Evolutionary conservation across 2,329 filamentous ascomycete species (phyloP), one percentile per base, ranked within the genome.

Genomic region (Diaporthe sp.): DNA sequence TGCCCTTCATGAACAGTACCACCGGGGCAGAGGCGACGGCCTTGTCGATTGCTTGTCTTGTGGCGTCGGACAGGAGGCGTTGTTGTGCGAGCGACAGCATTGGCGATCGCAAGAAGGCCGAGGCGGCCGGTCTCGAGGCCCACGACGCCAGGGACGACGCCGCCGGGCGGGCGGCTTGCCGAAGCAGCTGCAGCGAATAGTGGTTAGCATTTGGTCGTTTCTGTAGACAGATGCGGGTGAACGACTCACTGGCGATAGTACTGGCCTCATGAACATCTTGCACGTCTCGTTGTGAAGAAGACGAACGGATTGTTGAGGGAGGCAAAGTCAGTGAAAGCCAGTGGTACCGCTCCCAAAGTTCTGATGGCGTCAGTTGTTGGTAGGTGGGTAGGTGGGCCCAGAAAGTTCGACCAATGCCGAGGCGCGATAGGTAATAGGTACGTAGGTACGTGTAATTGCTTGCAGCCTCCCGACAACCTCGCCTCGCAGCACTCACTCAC

Each of bases 1-100:
- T 96, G 72, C 94, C 94, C 85, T 96, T 96, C 94, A 96, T 96
- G 86, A 99, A 99, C 73, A 99, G 89, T 1, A 99, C 97, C 0
- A 99, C 96, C 2, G 96, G 96, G 0, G 96, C 94, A 0, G 95
- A 96, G 32, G 86, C 88, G 22, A 99, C 93, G 42, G 96, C 96
- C 83, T 95, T 94, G 84, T 98, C 94, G 80, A 99, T 99, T 35
- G 96, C 95, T 51, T 91, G 85, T 76, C 90, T 92, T 15, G 94
- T 97, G 81, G 95, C 90, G 79, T 92, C 90, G 42, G 96, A 98
- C 63, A 99, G 90, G 53, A 94, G 89, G 74, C 89, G 85, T 76
- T 88, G 87, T 79, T 77, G 76, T 61, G 63, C 70, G 79, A 79
- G 65, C 76, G 37, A 70, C 63, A 71, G 75, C 75, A 73, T 72